Conservation (phyloP, 192 early-diverging fungal species). For the Backusella psychrophila region DNA sequence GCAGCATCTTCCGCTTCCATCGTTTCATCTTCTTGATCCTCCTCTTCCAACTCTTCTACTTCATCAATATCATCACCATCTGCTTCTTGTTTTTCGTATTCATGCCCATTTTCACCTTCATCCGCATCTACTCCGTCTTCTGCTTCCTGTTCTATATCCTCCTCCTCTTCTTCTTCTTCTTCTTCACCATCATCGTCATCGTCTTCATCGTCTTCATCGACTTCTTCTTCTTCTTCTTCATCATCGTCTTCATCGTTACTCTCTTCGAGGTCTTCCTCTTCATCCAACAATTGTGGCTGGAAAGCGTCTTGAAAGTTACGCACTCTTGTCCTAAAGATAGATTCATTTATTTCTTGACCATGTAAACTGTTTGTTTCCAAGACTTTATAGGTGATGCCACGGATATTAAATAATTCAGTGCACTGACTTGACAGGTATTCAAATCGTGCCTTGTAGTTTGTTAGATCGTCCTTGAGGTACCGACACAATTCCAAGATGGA, state of each 20-base stretch:
- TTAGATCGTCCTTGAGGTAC: constrained; percentile 2
- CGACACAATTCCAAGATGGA: not conserved
- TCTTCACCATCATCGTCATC: not conserved
- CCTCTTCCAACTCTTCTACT: not conserved
- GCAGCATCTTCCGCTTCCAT: not conserved
- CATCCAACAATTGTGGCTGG: not conserved
- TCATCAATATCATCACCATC: not conserved
- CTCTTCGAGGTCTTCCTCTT: constrained; percentile 1
- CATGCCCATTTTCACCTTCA: not conserved
- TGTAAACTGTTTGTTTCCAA: not conserved
- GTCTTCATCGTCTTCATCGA: not conserved
- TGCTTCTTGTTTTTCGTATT: not conserved
- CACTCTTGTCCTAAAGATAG: not conserved
- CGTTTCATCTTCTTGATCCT: not conserved
- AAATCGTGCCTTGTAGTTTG: not conserved
- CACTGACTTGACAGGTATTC: constrained; percentile 1
- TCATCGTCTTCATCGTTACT: constrained; percentile 4
- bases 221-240: not conserved
- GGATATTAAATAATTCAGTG: not conserved
- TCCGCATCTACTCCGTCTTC: not conserved
- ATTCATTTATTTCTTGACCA: not conserved
- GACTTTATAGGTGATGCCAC: not conserved
- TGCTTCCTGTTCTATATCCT: not conserved
- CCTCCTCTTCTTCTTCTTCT: not conserved
- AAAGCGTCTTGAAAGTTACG: constrained; percentile 6